Conservation (phyloP, 129 eudicot genomes). For the Mikania micrantha region DNA sequence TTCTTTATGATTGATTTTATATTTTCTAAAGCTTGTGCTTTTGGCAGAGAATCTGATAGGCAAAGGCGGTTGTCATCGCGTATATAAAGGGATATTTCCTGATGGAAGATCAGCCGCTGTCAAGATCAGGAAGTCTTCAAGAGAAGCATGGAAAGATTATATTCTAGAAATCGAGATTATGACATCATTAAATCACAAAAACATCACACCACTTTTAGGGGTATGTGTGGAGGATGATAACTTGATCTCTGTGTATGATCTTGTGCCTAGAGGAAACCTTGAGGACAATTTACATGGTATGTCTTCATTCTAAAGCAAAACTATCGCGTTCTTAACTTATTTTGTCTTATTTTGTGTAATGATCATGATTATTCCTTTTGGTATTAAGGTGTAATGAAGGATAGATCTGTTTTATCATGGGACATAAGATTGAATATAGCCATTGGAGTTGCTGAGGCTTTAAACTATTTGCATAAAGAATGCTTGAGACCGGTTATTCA, state of each 20-base stretch:
- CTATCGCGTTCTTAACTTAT: background rate
- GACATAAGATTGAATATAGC: conserved; percentile 67
- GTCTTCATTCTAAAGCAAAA: background rate
- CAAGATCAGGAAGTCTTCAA: conserved; percentile 63
- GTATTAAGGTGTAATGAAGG: conserved; percentile 36
- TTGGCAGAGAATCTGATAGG: conserved; percentile 70
- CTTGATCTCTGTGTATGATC: conserved; percentile 80
- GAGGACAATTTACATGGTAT: conserved; percentile 72
- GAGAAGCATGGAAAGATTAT: conserved; percentile 84
- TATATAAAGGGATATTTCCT: conserved; percentile 75
- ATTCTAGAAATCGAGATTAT: conserved; percentile 67
- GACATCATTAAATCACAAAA: conserved; percentile 72
- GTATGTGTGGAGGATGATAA: conserved; percentile 62
- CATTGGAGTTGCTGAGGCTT: conserved; percentile 73
- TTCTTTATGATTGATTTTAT: background rate
- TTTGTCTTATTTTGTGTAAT: conserved; percentile 6
- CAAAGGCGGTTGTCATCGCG: conserved; percentile 79
- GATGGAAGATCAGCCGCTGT: conserved; percentile 79
- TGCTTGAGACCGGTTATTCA: conserved; percentile 70
- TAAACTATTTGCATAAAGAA: conserved; percentile 68
- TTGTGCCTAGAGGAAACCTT: conserved; percentile 63
- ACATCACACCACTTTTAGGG: conserved; percentile 74
- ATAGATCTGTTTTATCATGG: conserved; percentile 53
- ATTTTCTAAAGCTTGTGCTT: background rate
- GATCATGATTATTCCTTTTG: background rate